Base-by-base conservation (phyloP, 2,329 filamentous ascomycete species). In the Diplodia intermedia region DNA sequence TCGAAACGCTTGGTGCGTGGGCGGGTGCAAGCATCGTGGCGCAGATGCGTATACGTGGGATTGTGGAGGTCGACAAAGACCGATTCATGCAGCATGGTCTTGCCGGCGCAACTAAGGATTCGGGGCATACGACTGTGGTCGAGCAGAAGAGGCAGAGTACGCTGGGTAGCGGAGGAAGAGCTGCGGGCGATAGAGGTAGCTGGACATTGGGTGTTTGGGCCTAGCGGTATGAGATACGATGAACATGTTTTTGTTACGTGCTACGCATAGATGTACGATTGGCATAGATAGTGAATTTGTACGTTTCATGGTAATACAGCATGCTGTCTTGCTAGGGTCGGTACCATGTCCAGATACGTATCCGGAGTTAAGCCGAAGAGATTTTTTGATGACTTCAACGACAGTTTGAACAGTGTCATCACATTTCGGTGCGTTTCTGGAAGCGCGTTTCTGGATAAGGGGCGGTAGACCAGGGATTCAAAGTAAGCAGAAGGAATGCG, bases 1-100 rank as follows among this genome's bases (percentile, higher is more conserved):
- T 93, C 1, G 88, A 91, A 70, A 89, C 89, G 0, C 79, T 94
- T 1, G 91, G 91, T 0, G 82, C 91, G 1, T 94, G 91, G 91
- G 86, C 86, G 23, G 91, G 91, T 12, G 91, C 88, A 3, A 93
- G 90, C 75, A 75, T 94, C 66, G 80, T 91, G 20, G 86, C 89
- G 2, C 87, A 90, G 71, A 81, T 93, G 69, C 90, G 89, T 68
- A 83, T 92, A 4, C 86, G 88, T 43, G 88, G 90, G 1, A 84
- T 92, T 65, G 89, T 90, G 2, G 86, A 89, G 36, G 82, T 94
- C 23, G 91, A 93, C 70, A 83, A 89, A 31, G 91, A 94, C 7
- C 82, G 87, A 40, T 94, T 91, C 84, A 76, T 89, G 55, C 87
- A 88, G 71, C 85, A 92, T 71, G 91, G 91, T 1, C 79, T 86